Percentiles rank a stretch among this genome's conserved stretches.
phyloP scores from a whole-genome alignment of 768 basidiomycete genomes.

The Russula compacta region DNA sequence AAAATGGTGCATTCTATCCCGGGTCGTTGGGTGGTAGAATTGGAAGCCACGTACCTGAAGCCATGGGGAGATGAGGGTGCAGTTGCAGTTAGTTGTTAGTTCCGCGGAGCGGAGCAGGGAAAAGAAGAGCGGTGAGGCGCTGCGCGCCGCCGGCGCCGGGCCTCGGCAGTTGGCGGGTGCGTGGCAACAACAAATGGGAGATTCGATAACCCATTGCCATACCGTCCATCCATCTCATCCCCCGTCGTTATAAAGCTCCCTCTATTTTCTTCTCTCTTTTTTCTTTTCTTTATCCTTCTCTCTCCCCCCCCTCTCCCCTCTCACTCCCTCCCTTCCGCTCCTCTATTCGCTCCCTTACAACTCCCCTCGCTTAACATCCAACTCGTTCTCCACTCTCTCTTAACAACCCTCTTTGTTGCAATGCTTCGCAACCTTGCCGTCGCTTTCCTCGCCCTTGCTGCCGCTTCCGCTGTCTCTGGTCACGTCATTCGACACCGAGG shows the following conservation, averaged over 20 bases:
- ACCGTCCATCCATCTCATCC: not conserved
- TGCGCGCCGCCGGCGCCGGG: no score
- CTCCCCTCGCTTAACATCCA: constrained; percentile 8
- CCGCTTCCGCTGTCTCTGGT: constrained; percentile 23
- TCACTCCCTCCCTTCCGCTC: not conserved
- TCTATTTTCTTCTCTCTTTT: not conserved
- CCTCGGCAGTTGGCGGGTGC: no score
- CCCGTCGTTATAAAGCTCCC: not conserved
- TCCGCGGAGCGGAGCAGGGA: no score
- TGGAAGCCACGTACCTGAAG: constrained; percentile 16
- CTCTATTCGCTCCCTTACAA: constrained; percentile 9
- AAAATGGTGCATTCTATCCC: constrained; percentile 2
- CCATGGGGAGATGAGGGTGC: constrained; percentile 1
- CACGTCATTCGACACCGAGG: constrained; percentile 1
- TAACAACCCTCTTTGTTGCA: constrained; percentile 10
- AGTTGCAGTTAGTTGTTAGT: no score
- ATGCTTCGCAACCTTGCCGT: constrained; percentile 29
- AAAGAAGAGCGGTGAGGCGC: not conserved
- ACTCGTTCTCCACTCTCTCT: constrained; percentile 16
- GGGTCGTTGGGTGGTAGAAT: not conserved
- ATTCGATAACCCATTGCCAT: not conserved
- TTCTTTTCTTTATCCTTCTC: not conserved
- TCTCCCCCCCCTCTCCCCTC: not conserved
- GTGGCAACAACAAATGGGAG: no score
- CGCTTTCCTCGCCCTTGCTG: constrained; percentile 37